These are phyloP conservation scores for Gymnopus androsaceus DNA, from an alignment of 1,284 basidiomycete genomes.

Conservation along the genomic window DNA sequence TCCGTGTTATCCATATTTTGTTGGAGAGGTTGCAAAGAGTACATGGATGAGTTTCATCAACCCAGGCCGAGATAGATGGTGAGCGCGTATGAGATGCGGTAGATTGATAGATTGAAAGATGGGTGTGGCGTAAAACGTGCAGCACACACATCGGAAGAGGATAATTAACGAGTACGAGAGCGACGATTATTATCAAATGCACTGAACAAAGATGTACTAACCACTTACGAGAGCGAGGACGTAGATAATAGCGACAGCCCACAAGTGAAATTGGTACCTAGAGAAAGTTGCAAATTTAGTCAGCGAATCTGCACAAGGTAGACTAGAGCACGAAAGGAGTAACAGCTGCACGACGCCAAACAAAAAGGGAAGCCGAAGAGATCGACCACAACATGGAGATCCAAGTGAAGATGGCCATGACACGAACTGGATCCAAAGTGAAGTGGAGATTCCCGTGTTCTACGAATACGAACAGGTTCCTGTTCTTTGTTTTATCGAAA, in stretches of 20 bases:
- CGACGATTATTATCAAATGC: neutral
- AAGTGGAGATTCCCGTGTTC: too few species aligned
- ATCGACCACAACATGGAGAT: too few species aligned
- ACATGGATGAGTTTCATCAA: neutral
- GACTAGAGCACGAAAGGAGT: neutral
- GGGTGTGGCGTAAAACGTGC: neutral
- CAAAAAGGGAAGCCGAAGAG: too few species aligned
- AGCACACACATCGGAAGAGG: neutral
- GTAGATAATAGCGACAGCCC: slow-evolving; percentile 63
- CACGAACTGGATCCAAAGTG: too few species aligned
- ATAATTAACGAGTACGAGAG: neutral
- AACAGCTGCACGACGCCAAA: too few species aligned
- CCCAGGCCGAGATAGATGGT: neutral
- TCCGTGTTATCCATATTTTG: neutral
- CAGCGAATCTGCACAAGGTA: neutral
- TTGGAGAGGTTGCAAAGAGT: neutral
- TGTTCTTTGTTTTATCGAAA: too few species aligned
- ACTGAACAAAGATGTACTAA: neutral
- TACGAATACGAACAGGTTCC: too few species aligned
- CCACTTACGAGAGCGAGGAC: slow-evolving; percentile 52
- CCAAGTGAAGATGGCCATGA: too few species aligned
- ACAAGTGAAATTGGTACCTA: slow-evolving; percentile 67
- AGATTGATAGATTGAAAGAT: slow-evolving; percentile 14
- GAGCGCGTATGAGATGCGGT: neutral
- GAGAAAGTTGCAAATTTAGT: neutral